Conservation (phyloP, 2,329 filamentous ascomycete species). For the Epichloe bromicola region DNA sequence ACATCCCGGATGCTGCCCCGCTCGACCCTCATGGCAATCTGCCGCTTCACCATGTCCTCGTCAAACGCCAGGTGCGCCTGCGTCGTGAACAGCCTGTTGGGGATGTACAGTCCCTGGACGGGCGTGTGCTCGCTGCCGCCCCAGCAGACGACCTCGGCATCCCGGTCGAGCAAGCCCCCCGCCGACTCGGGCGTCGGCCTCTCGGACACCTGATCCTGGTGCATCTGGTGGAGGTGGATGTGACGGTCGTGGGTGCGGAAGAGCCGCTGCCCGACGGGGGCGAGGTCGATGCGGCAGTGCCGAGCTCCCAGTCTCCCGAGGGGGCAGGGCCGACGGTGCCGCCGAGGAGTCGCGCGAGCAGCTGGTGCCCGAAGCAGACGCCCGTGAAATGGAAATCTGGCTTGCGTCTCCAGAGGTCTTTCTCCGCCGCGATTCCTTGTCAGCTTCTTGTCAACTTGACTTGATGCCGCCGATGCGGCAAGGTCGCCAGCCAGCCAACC, state of each 20-base stretch:
- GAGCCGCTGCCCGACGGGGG: slow-evolving; percentile 50
- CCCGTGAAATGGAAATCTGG: slow-evolving; percentile 50
- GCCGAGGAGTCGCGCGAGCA: slow-evolving; percentile 58
- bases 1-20: slow-evolving; percentile 50
- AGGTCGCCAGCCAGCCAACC: not conserved
- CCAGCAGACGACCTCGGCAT: slow-evolving; percentile 38
- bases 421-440: not conserved
- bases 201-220: slow-evolving; percentile 49
- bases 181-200: slow-evolving; percentile 41
- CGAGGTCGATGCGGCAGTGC: slow-evolving; percentile 54
- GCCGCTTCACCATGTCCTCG: slow-evolving; percentile 50
- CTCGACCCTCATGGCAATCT: slow-evolving; percentile 47
- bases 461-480: too few relatives aligned
- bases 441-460: not conserved
- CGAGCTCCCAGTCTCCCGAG: slow-evolving; percentile 59
- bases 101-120: slow-evolving; percentile 62
- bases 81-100: slow-evolving; percentile 51
- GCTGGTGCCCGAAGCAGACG: slow-evolving; percentile 73
- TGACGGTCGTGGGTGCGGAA: not conserved
- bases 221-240: slow-evolving; percentile 1
- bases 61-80: slow-evolving; percentile 74
- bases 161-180: slow-evolving; percentile 22
- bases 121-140: slow-evolving; percentile 50
- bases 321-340: slow-evolving; percentile 50
- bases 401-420: slow-evolving; percentile 35